These are phyloP conservation scores for Millerozyma acaciae DNA, from an alignment of 805 yeast genomes.

Conservation along the genomic window DNA sequence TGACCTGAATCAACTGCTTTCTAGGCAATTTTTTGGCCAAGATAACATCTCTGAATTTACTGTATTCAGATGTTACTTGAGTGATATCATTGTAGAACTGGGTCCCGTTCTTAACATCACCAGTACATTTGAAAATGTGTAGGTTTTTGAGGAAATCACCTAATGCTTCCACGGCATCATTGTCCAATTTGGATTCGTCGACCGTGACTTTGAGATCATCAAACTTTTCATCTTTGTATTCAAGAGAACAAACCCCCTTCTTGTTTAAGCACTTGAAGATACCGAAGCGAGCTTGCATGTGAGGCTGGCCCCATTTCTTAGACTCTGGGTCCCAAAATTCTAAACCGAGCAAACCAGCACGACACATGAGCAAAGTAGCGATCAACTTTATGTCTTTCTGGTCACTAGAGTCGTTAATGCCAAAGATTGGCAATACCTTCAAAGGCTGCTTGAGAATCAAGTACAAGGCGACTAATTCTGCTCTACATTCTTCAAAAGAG, in stretches of 20 bases:
- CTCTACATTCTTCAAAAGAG: constrained; percentile 89
- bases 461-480: constrained; percentile 84
- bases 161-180: constrained; percentile 70
- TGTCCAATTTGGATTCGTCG: constrained; percentile 59
- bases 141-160: constrained; percentile 66
- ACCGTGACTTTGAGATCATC: constrained; percentile 59
- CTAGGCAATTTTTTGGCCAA: constrained; percentile 75
- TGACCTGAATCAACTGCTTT: constrained; percentile 80
- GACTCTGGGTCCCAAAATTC: constrained; percentile 85
- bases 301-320: constrained; percentile 90
- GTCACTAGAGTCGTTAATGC: constrained; percentile 51
- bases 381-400: constrained; percentile 63
- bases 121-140: constrained; percentile 78
- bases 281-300: constrained; percentile 89
- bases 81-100: constrained; percentile 64
- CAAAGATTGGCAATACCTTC: constrained; percentile 71
- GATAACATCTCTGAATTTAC: constrained; percentile 64
- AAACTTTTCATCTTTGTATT: constrained; percentile 42
- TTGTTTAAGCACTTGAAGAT: constrained; percentile 71
- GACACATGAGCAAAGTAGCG: constrained; percentile 76
- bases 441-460: constrained; percentile 59
- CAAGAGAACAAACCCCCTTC: constrained; percentile 61
- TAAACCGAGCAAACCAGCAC: constrained; percentile 80
- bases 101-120: constrained; percentile 62
- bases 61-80: constrained; percentile 58